These are phyloP conservation scores for Yarrowia sp. DNA, from an alignment of 805 yeast species.

Conservation along the genomic window DNA sequence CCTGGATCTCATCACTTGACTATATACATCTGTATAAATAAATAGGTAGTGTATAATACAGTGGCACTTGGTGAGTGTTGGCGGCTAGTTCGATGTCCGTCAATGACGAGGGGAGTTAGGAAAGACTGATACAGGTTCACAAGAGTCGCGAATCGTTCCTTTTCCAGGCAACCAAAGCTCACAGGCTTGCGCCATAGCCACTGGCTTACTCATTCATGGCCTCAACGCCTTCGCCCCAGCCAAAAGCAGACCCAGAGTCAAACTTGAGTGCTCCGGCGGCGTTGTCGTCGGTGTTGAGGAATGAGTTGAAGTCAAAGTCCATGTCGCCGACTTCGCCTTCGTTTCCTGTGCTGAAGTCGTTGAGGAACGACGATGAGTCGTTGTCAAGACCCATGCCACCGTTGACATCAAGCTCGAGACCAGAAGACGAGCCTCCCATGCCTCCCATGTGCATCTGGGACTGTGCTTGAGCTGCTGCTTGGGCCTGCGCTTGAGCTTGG, in stretches of 20 bases:
- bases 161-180: constrained; percentile 1
- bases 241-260: constrained; percentile 26
- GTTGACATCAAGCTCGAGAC: constrained; percentile 16
- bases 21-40: constrained; percentile 25
- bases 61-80: constrained; percentile 24
- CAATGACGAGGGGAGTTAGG: constrained; percentile 15
- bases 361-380: constrained; percentile 38
- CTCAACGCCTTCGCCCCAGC: constrained; percentile 30
- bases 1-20: constrained; percentile 25
- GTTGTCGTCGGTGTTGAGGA: constrained; percentile 43
- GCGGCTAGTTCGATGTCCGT: constrained; percentile 25
- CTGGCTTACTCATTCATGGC: constrained; percentile 25
- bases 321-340: constrained; percentile 36
- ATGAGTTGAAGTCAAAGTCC: constrained; percentile 46
- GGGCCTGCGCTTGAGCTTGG: constrained; percentile 17
- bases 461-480: constrained; percentile 17
- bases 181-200: constrained; percentile 8
- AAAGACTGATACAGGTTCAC: not conserved
- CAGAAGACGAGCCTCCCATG: constrained; percentile 17
- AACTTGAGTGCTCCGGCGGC: constrained; percentile 27
- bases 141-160: not conserved
- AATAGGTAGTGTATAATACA: constrained; percentile 25
- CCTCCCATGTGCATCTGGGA: constrained; percentile 20
- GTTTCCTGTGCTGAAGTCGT: constrained; percentile 33
- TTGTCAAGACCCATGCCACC: constrained; percentile 38